phyloP scores from a whole-genome alignment of 2,329 filamentous ascomycete species.

The Hirsutella thompsonii region DNA sequence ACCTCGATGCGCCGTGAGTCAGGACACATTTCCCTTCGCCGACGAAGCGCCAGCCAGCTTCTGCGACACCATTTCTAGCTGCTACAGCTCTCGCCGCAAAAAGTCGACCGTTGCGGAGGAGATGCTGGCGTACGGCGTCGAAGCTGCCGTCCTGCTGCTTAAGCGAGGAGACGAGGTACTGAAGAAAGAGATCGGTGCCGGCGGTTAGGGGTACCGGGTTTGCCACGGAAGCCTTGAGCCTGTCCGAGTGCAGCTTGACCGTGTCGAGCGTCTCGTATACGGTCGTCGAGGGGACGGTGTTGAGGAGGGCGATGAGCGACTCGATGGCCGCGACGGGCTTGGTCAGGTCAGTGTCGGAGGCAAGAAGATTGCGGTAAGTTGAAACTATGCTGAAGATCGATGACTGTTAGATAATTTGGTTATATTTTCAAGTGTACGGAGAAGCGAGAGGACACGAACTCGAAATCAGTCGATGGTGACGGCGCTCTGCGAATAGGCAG shows the following conservation, averaged over 20 bases:
- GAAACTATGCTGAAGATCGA: conserved; percentile 37
- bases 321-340: conserved; percentile 95
- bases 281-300: conserved; percentile 66
- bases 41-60: conserved; percentile 66
- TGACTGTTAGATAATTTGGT: too few species aligned
- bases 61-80: conserved; percentile 70
- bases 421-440: too few species aligned
- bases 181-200: conserved; percentile 89
- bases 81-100: conserved; percentile 83
- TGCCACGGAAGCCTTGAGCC: conserved; percentile 64
- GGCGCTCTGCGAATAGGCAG: conserved; percentile 2
- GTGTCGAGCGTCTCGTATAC: conserved; percentile 89
- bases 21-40: conserved; percentile 70
- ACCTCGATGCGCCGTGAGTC: conserved; percentile 77
- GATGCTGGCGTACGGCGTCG: conserved; percentile 67
- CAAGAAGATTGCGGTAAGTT: conserved; percentile 40
- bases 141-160: conserved; percentile 48
- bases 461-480: conserved; percentile 11
- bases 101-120: conserved; percentile 72
- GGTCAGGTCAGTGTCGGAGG: conserved; percentile 68
- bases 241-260: conserved; percentile 62
- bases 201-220: conserved; percentile 90
- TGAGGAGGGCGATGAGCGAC: conserved; percentile 76
- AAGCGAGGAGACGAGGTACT: conserved; percentile 73
- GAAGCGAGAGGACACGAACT: conserved; percentile 9